Conservation (phyloP, 164 flowering plant genomes). For the Macadamia integrifolia region DNA sequence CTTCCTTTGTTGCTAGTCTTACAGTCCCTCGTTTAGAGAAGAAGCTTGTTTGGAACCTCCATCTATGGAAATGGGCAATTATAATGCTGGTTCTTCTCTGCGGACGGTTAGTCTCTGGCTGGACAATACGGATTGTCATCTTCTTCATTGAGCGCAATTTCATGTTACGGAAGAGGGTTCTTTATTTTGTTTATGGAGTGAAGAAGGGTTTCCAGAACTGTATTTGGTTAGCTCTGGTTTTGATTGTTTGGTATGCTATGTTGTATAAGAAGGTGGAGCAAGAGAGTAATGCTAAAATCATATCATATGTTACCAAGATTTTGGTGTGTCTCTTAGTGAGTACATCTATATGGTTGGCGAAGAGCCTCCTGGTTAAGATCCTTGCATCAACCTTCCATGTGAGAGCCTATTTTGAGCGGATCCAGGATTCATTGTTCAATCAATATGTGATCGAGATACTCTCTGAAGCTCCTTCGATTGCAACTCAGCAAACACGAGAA, state of each 20-base stretch:
- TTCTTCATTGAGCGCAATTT: conserved; percentile 62
- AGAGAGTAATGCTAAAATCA: conserved; percentile 18
- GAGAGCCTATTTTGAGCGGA: conserved; percentile 49
- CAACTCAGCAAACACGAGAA: conserved; percentile 22
- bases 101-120: conserved; percentile 65
- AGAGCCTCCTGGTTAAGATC: conserved; percentile 47
- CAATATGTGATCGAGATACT: conserved; percentile 58
- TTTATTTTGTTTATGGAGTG: conserved; percentile 72
- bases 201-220: conserved; percentile 63
- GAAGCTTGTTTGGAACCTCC: conserved; percentile 38
- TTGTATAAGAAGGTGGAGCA: conserved; percentile 41
- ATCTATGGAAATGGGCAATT: conserved; percentile 67
- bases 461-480: conserved; percentile 46
- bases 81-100: conserved; percentile 56
- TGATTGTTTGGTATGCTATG: conserved; percentile 51
- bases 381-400: conserved; percentile 56
- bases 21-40: conserved; percentile 21
- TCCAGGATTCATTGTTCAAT: conserved; percentile 55
- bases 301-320: conserved; percentile 51
- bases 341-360: conserved; percentile 45
- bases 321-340: conserved; percentile 48
- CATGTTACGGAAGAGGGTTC: conserved; percentile 50
- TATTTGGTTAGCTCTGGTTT: conserved; percentile 59
- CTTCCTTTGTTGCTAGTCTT: conserved; percentile 35
- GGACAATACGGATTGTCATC: conserved; percentile 53